Conservation (phyloP, 148 eudicot genomes). For the Talinum fruticosum region DNA sequence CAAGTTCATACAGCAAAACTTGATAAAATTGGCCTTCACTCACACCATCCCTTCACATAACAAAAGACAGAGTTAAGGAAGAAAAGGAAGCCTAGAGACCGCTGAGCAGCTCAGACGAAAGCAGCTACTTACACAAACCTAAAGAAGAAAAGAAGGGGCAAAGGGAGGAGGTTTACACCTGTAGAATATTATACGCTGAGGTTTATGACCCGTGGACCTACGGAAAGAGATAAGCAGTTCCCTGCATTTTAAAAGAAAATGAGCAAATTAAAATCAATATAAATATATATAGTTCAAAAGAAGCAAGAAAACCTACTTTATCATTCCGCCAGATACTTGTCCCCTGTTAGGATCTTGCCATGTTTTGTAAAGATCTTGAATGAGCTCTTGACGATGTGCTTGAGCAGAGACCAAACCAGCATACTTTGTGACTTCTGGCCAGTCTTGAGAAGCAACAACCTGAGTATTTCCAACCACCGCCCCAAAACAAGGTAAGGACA, state of each 20-base stretch:
- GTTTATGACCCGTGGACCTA: slow-evolving; percentile 64
- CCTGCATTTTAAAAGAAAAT: slow-evolving; percentile 33
- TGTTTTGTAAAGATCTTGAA: slow-evolving; percentile 61
- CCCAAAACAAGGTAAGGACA: background rate
- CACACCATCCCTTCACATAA: slow-evolving; percentile 63
- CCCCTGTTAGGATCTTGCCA: slow-evolving; percentile 70
- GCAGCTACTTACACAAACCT: background rate
- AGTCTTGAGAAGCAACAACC: slow-evolving; percentile 87
- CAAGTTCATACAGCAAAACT: slow-evolving; percentile 71
- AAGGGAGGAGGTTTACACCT: slow-evolving; percentile 35
- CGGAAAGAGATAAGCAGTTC: slow-evolving; percentile 81
- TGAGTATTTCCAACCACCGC: slow-evolving; percentile 18
- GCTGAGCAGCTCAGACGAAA: background rate
- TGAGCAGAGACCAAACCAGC: slow-evolving; percentile 79
- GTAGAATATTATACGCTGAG: slow-evolving; percentile 80
- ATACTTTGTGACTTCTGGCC: slow-evolving; percentile 83
- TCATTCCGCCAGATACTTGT: slow-evolving; percentile 64
- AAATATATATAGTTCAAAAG: no score
- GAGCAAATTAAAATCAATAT: no score
- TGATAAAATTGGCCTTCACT: slow-evolving; percentile 89
- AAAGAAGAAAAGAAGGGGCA: no score
- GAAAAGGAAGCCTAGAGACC: background rate
- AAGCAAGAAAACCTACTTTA: slow-evolving; percentile 32
- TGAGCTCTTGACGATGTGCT: slow-evolving; percentile 74
- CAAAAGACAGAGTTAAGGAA: background rate